Evolutionary conservation across 2,329 filamentous ascomycete species (phyloP), one percentile per base, ranked within the genome.

Genomic region (Paecilomyces variotii): DNA sequence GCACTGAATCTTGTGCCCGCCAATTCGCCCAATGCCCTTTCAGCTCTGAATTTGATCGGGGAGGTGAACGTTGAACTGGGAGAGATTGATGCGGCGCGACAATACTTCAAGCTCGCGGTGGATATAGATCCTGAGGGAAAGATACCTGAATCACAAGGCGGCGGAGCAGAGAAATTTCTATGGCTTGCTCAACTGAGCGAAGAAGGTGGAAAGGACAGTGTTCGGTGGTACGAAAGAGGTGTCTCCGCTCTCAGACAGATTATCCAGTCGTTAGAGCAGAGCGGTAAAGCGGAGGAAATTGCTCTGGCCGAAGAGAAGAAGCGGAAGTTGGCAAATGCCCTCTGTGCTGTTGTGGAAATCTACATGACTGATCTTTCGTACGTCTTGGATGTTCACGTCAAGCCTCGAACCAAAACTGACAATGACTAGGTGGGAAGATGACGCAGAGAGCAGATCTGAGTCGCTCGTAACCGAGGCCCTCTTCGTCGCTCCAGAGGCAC

Each of bases 301-400:
- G 61, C 77, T 26, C 67, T 79, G 35, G 56, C 86, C 49, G 82
- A 87, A 28, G 89, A 91, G 74, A 90, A 90, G 79, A 88, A 88
- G 72, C 80, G 82, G 64, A 94, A 94, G 75, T 81, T 97, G 35
- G 90, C 91, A 1, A 91, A 91, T 66, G 90, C 92, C n/a, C 82
- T 99, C 35, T 99, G 95, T 75, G 91, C 90, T 28, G 90, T 97
- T 61, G 87, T 90, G 5, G 94, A 99, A 78, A 91, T 99, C 55
- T 99, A 97, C 80, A 99, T 99, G 94, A 99, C 94, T 10, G 94
- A 99, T 78, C 78, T 97, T 67, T 94, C 89, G 68, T 94, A 84
- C 72, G 78, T 76, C 25, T 24, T 57, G 14, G 19, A 28, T 52
- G 1, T 14, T 3, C 24, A 28, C 19, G 2, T 24, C 24, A 7